Evolutionary conservation across 164 flowering plant species (phyloP).

Genomic region (Dillenia turbinata): DNA sequence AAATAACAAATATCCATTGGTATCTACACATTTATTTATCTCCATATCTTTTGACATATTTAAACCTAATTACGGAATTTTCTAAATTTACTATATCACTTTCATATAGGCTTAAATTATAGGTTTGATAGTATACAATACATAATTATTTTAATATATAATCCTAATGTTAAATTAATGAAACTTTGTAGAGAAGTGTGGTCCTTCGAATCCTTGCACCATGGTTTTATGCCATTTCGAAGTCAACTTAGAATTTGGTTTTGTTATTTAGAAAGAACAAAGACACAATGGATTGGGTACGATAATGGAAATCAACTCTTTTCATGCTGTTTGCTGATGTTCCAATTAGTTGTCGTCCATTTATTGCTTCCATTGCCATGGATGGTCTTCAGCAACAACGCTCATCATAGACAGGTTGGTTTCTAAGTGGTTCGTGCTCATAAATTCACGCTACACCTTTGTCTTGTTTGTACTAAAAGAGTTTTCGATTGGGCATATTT

Average conservation of each 20-base stretch:
- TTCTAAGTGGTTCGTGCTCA: not conserved
- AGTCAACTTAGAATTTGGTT: constrained; percentile 14
- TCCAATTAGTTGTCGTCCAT: constrained; percentile 47
- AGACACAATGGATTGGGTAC: constrained; percentile 58
- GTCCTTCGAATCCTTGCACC: not conserved
- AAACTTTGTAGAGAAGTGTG: no score
- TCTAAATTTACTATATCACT: no score
- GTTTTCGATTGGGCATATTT: constrained; percentile 9
- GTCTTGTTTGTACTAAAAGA: not conserved
- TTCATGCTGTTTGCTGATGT: constrained; percentile 68
- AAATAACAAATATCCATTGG: no score
- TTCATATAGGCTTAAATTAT: no score
- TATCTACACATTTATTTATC: no score
- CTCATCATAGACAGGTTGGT: constrained; percentile 75
- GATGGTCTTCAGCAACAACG: constrained; percentile 97
- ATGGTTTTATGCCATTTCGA: not conserved
- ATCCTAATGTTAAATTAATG: no score
- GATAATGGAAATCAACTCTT: constrained; percentile 73
- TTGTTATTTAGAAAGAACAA: constrained; percentile 69
- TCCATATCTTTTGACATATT: no score
- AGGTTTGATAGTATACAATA: no score
- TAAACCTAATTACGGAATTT: no score
- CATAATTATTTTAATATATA: no score
- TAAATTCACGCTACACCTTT: not conserved
- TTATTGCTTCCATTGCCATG: constrained; percentile 66